A percentile compares a stretch with the other conserved stretches of the same genome.
Evolutionary conservation across 1,284 basidiomycete genomes (phyloP).

Genomic region (Stygiomarasmius scandens): DNA sequence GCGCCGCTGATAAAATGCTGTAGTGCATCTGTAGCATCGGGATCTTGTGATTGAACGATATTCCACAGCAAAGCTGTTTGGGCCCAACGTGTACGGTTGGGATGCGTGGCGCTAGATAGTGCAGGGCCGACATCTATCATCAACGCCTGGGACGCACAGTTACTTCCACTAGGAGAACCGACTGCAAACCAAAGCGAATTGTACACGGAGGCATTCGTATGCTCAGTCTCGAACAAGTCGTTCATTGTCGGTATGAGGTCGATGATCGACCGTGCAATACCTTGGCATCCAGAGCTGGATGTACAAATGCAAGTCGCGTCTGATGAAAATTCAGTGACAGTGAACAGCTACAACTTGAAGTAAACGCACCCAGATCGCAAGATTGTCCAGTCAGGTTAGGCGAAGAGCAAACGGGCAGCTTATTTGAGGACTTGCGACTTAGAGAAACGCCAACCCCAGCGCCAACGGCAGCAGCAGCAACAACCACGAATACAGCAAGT

Average conservation of each 20-base stretch:
- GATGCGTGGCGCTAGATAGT: conserved; percentile 39
- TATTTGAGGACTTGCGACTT: conserved; percentile 22
- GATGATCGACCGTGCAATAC: conserved; percentile 55
- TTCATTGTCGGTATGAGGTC: conserved; percentile 54
- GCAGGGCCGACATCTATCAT: conserved; percentile 58
- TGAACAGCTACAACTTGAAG: background rate
- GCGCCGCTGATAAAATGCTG: conserved; percentile 49
- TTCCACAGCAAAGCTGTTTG: conserved; percentile 64
- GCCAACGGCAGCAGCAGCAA: conserved; percentile 42
- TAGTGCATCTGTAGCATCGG: conserved; percentile 38
- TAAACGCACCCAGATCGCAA: conserved; percentile 58
- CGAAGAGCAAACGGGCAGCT: conserved; percentile 34
- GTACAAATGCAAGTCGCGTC: conserved; percentile 68
- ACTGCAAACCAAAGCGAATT: conserved; percentile 52
- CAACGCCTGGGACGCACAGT: conserved; percentile 54
- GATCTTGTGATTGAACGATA: conserved; percentile 51
- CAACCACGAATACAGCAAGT: conserved; percentile 33
- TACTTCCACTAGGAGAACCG: conserved; percentile 40
- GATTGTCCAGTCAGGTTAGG: conserved; percentile 46
- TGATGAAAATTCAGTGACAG: conserved; percentile 25
- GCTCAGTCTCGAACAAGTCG: conserved; percentile 49
- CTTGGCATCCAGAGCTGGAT: conserved; percentile 47
- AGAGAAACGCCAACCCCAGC: conserved; percentile 39
- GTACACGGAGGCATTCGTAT: conserved; percentile 45
- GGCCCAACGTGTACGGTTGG: conserved; percentile 59